A percentile compares a stretch with the other conserved stretches of the same genome.
phyloP scores from a whole-genome alignment of 768 basidiomycete species.

The Pleurotus eryngii region DNA sequence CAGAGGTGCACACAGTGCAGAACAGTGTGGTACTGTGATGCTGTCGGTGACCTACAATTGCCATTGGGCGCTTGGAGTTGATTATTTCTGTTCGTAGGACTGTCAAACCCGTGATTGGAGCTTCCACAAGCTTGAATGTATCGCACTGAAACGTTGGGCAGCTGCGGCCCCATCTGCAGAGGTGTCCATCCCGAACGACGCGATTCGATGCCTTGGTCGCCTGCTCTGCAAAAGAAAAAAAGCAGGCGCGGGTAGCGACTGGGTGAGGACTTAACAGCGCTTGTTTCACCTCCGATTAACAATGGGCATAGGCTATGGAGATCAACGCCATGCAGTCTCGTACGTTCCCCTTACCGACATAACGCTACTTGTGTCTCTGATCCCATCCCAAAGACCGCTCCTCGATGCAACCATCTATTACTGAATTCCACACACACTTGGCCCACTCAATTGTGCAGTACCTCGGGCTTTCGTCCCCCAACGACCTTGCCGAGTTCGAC shows the following conservation, averaged over 20 bases:
- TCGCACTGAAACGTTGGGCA: slow-evolving; percentile 58
- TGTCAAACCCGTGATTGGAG: slow-evolving; percentile 78
- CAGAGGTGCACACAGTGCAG: slow-evolving; percentile 77
- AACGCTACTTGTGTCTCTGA: neutral
- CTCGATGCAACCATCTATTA: slow-evolving; percentile 42
- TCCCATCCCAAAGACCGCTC: slow-evolving; percentile 46
- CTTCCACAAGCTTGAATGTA: slow-evolving; percentile 77
- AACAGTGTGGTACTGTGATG: slow-evolving; percentile 70
- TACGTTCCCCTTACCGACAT: slow-evolving; percentile 31
- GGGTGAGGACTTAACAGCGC: slow-evolving; percentile 42
- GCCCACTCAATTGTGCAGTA: slow-evolving; percentile 75
- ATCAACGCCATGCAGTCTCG: slow-evolving; percentile 75
- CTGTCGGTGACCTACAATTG: slow-evolving; percentile 40
- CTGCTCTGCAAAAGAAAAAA: slow-evolving; percentile 65
- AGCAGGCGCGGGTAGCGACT: slow-evolving; percentile 46
- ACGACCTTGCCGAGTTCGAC: slow-evolving; percentile 56
- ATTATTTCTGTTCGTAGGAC: slow-evolving; percentile 29
- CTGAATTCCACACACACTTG: slow-evolving; percentile 63
- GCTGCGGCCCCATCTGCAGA: slow-evolving; percentile 44
- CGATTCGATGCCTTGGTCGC: slow-evolving; percentile 74
- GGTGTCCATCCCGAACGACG: slow-evolving; percentile 64
- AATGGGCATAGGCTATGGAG: slow-evolving; percentile 47
- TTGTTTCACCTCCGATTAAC: neutral
- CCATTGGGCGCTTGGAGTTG: neutral
- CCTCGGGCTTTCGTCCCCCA: slow-evolving; percentile 54